phyloP scores from a whole-genome alignment of 2,329 filamentous ascomycete genomes.

The Elsinoe australis region DNA sequence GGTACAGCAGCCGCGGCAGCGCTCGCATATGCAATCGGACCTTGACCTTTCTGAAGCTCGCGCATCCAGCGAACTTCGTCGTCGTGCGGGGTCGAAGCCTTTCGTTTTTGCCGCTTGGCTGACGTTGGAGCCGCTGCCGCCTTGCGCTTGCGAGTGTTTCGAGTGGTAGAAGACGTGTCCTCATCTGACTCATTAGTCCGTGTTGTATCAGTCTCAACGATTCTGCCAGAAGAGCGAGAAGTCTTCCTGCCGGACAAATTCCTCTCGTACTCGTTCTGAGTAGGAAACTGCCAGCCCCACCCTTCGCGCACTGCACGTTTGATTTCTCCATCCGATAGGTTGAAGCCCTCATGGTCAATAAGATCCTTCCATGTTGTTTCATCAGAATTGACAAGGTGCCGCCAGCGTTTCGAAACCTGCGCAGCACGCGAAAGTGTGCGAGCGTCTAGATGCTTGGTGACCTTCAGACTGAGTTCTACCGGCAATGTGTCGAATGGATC shows the following conservation, averaged over 20 bases:
- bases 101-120: constrained; percentile 51
- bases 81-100: constrained; percentile 41
- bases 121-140: constrained; percentile 32
- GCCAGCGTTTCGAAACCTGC: constrained; percentile 91
- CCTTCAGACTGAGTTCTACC: constrained; percentile 76
- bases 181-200: constrained; percentile 19
- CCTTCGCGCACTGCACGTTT: constrained; percentile 80
- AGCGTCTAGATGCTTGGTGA: constrained; percentile 78
- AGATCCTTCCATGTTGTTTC: constrained; percentile 94
- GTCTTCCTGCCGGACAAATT: constrained; percentile 56
- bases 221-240: constrained; percentile 24
- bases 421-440: constrained; percentile 82
- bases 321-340: constrained; percentile 71
- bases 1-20: constrained; percentile 77
- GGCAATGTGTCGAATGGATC: constrained; percentile 83
- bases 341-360: constrained; percentile 75
- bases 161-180: constrained; percentile 21
- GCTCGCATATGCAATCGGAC: constrained; percentile 77
- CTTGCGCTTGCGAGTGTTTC: constrained; percentile 34
- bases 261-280: constrained; percentile 61
- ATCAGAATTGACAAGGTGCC: constrained; percentile 80
- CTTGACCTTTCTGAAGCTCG: constrained; percentile 55
- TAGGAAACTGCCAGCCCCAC: constrained; percentile 94
- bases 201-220: constrained; percentile 25
- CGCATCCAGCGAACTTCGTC: constrained; percentile 40